Base-by-base conservation (phyloP, 495 filamentous ascomycete genomes). In the Penicillium tannophilum region DNA sequence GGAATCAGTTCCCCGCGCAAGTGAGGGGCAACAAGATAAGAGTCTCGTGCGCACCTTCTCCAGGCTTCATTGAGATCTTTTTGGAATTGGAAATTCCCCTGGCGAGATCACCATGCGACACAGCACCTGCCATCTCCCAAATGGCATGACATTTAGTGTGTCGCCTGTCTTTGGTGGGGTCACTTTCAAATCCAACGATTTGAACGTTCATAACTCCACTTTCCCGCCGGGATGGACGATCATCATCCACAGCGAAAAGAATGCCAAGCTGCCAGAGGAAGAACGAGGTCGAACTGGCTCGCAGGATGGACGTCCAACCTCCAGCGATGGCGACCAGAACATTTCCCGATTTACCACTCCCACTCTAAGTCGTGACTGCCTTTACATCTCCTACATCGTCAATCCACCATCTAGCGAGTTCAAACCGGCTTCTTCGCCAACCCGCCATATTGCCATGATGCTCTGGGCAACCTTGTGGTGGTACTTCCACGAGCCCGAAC, bases 401-500 rank as follows among this genome's bases (percentile, higher is more conserved):
- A 92, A 86, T 60, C 91, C 92, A 0, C 89, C 88, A 48, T 89
- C 78, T 63, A 83, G 69, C 63, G 90, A 96, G 47, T 95, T 88
- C 80, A 90, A 90, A 62, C 86, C 91, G 1, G 81, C 85, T 11
- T 84, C 73, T 26, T 95, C 91, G 47, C 91, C 90, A 1, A 92
- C 91, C 0, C 79, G 92, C 33, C 90, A 92, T 73, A 88, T 96
- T 56, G 93, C 93, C 56, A 90, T 96, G 90, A 93, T 97, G 90
- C 83, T 98, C 7, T 98, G 93, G 92, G 85, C 90, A 28, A 92
- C 90, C 1, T 75, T 98, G 33, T 95, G 88, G 73, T 98, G 95
- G 95, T 98, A 98, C 75, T 98, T 98, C 69, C 92, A 97, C 58
- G 75, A 82, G 64, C 71, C 74, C 0, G 66, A 77, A 43, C 81